phyloP scores from a whole-genome alignment of 1,284 basidiomycete species.

The Leccinum pseudoinsigne region DNA sequence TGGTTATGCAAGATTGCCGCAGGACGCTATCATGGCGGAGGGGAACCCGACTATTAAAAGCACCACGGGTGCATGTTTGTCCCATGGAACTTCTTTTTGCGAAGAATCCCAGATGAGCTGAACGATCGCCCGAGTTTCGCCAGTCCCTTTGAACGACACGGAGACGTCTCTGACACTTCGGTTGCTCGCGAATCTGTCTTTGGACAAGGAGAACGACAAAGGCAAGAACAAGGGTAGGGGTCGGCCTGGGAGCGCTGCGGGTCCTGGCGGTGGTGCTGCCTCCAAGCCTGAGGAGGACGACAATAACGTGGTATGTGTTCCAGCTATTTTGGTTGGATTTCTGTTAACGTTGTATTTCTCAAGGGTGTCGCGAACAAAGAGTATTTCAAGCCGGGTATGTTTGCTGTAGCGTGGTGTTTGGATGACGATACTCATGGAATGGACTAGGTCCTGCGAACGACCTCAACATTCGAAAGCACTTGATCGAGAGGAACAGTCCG shows the following conservation, averaged over 20 bases:
- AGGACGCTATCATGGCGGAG: background rate
- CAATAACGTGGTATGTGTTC: conserved; percentile 57
- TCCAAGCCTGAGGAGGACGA: conserved; percentile 48
- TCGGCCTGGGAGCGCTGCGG: conserved; percentile 11
- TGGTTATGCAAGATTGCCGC: too few species aligned
- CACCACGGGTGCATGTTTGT: background rate
- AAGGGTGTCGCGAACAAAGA: conserved; percentile 73
- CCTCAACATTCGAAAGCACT: conserved; percentile 61
- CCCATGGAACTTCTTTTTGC: too few species aligned
- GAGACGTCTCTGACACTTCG: conserved; percentile 28
- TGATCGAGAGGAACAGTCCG: conserved; percentile 43
- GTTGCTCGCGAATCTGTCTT: conserved; percentile 66
- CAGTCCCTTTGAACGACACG: background rate
- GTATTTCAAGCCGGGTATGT: conserved; percentile 76
- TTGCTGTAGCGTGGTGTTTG: background rate
- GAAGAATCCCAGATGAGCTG: background rate
- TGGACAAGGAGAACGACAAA: conserved; percentile 51
- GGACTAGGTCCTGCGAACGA: conserved; percentile 63
- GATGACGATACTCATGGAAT: background rate
- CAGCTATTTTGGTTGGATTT: background rate
- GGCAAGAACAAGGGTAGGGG: conserved; percentile 36
- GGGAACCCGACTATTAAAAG: background rate
- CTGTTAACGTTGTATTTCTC: conserved; percentile 25
- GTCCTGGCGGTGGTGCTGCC: conserved; percentile 9
- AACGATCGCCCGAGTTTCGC: background rate